A percentile compares a stretch with the other conserved stretches of the same genome.
These are phyloP conservation scores for Chlorella vulgaris DNA, from an alignment of 139 green algal genomes.

Conservation along the genomic window DNA sequence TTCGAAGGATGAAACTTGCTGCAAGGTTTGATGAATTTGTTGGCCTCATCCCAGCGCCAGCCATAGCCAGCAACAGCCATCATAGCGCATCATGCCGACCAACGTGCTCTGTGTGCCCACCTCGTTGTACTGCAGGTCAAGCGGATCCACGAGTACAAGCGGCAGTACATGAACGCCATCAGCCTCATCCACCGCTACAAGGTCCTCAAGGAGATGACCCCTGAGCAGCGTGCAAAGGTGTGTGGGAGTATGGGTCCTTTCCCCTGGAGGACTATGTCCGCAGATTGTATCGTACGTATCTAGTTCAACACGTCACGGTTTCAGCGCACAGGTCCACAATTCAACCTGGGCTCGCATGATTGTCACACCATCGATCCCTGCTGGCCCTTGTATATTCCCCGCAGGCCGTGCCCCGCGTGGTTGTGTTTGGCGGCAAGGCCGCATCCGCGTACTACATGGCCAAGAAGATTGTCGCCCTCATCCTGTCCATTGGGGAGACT, in stretches of 20 bases:
- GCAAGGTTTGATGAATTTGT: too few relatives aligned
- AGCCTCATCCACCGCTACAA: conserved; percentile 68
- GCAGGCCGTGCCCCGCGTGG: conserved; percentile 60
- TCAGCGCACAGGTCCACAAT: not conserved
- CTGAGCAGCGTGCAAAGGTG: conserved; percentile 68
- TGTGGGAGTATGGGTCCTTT: not conserved
- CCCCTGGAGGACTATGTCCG: too few relatives aligned
- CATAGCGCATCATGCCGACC: not conserved
- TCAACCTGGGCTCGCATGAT: too few relatives aligned
- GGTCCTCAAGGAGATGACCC: conserved; percentile 68
- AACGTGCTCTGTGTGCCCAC: not conserved
- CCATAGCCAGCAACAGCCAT: too few relatives aligned
- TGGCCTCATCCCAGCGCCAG: too few relatives aligned
- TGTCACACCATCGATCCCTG: not conserved
- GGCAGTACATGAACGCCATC: conserved; percentile 78
- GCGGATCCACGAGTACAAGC: conserved; percentile 51
- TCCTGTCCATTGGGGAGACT: conserved; percentile 68
- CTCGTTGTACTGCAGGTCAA: conserved; percentile 34
- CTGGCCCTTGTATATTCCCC: not conserved
- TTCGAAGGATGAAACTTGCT: too few relatives aligned
- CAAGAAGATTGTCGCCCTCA: conserved; percentile 98
- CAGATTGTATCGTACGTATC: too few relatives aligned
- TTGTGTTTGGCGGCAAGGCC: conserved; percentile 85
- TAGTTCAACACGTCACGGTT: too few relatives aligned
- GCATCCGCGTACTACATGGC: conserved; percentile 96